Evolutionary conservation across 257 asterid genomes (phyloP).

Genomic region (Salvia splendens): DNA sequence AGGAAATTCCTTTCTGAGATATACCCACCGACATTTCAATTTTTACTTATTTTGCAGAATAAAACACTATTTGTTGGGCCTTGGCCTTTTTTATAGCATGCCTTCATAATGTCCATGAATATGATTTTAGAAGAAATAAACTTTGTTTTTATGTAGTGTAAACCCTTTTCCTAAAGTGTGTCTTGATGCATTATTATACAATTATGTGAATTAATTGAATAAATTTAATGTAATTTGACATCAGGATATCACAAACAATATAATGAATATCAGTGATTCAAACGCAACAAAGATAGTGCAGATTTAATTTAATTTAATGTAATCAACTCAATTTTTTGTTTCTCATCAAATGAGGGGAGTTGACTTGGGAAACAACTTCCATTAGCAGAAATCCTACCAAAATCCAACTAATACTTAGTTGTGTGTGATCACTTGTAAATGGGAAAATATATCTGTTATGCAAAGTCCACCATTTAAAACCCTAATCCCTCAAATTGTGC

Average conservation of each 20-base stretch:
- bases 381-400: slow-evolving; percentile 34
- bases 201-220: not conserved
- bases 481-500: slow-evolving; percentile 32
- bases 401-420: slow-evolving; percentile 33
- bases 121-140: too few species aligned
- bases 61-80: not conserved
- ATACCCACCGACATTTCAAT: too few species aligned
- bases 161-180: too few species aligned
- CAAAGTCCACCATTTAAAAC: slow-evolving; percentile 16
- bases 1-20: not conserved
- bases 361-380: slow-evolving; percentile 33
- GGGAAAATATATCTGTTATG: slow-evolving; percentile 11
- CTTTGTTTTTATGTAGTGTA: not conserved
- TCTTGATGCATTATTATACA: not conserved
- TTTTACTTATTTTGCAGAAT: not conserved
- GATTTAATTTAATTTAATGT: too few species aligned
- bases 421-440: slow-evolving; percentile 26
- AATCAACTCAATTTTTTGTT: too few species aligned
- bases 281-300: not conserved
- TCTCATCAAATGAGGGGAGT: not conserved
- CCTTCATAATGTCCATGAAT: not conserved
- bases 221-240: not conserved
- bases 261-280: slow-evolving; percentile 8
- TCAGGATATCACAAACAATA: not conserved
- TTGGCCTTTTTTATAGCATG: not conserved